These are phyloP conservation scores for Ilex aquifolium DNA, from an alignment of 257 asterid genomes.

Conservation along the genomic window DNA sequence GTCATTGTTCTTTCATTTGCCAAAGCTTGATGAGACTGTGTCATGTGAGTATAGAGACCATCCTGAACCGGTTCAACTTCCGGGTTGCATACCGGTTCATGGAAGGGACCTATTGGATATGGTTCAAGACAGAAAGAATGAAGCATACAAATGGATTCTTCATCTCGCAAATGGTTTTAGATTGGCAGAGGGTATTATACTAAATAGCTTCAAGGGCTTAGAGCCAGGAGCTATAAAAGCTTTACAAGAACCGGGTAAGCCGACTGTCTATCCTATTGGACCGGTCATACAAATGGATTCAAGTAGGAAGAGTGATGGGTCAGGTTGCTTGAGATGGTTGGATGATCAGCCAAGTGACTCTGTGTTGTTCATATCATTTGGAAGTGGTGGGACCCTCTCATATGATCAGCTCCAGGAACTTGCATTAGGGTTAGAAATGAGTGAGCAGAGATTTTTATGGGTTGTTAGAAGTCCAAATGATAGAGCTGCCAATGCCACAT, in stretches of 20 bases:
- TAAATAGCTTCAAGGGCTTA: conserved; percentile 51
- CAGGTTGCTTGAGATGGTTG: conserved; percentile 21
- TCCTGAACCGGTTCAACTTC: conserved; percentile 45
- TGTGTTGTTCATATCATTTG: conserved; percentile 18
- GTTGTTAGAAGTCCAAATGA: neutral
- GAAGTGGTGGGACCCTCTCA: conserved; percentile 28
- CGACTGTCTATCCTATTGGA: conserved; percentile 58
- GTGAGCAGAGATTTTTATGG: conserved; percentile 3
- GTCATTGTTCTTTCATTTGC: conserved; percentile 43
- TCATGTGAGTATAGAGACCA: conserved; percentile 47
- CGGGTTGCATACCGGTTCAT: conserved; percentile 56
- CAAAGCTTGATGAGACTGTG: conserved; percentile 37
- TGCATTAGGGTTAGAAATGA: neutral
- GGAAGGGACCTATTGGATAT: conserved; percentile 57
- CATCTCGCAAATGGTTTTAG: conserved; percentile 41
- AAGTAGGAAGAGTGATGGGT: neutral
- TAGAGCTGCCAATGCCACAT: neutral
- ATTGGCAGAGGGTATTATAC: conserved; percentile 56
- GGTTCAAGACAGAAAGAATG: conserved; percentile 51
- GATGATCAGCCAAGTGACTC: conserved; percentile 21
- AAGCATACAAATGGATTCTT: conserved; percentile 51
- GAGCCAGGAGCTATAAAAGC: conserved; percentile 48
- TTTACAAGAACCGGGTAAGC: conserved; percentile 29
- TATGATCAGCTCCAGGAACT: neutral
- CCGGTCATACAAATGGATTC: conserved; percentile 45